A percentile compares a stretch with the other conserved stretches of the same genome.
phyloP scores from a whole-genome alignment of 192 early-diverging fungal species.

The Coemansia sp. region DNA sequence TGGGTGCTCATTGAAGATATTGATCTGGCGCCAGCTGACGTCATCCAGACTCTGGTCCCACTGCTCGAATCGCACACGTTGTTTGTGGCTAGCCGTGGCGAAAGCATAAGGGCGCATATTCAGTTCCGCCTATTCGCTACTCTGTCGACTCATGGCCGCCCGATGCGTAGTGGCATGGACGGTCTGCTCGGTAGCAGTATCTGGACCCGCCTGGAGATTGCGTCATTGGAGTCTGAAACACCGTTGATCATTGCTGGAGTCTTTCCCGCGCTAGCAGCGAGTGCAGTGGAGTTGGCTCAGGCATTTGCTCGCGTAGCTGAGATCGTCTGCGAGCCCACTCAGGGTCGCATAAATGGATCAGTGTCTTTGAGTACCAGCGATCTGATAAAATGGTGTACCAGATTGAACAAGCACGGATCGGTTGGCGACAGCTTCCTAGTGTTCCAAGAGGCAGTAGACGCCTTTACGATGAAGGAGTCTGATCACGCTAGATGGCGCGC shows the following conservation, averaged over 20 bases:
- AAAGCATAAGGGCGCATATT: conserved; percentile 79
- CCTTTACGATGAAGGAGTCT: conserved; percentile 81
- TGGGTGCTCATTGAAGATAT: conserved; percentile 99
- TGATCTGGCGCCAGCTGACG: conserved; percentile 93
- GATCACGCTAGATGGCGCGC: conserved; percentile 66
- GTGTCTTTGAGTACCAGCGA: conserved; percentile 78
- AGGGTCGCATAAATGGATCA: conserved; percentile 46
- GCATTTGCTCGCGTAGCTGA: conserved; percentile 56
- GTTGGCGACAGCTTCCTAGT: conserved; percentile 43
- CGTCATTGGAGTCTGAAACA: conserved; percentile 55
- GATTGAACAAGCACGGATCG: conserved; percentile 56
- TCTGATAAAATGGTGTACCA: conserved; percentile 88
- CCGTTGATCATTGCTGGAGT: conserved; percentile 37
- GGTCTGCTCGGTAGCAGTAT: conserved; percentile 60
- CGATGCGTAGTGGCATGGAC: conserved; percentile 48
- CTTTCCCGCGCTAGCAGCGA: conserved; percentile 46
- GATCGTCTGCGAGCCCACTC: conserved; percentile 35
- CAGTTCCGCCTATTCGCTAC: conserved; percentile 95
- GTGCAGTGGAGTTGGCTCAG: conserved; percentile 62
- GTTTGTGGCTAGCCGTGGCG: conserved; percentile 88
- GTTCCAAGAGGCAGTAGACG: conserved; percentile 87
- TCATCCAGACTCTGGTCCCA: conserved; percentile 88
- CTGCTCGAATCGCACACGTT: conserved; percentile 88
- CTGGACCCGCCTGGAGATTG: conserved; percentile 81
- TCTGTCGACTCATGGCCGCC: conserved; percentile 58